Evolutionary conservation across 805 yeast species (phyloP).

Genomic region (Suhomyces xylopsoci): DNA sequence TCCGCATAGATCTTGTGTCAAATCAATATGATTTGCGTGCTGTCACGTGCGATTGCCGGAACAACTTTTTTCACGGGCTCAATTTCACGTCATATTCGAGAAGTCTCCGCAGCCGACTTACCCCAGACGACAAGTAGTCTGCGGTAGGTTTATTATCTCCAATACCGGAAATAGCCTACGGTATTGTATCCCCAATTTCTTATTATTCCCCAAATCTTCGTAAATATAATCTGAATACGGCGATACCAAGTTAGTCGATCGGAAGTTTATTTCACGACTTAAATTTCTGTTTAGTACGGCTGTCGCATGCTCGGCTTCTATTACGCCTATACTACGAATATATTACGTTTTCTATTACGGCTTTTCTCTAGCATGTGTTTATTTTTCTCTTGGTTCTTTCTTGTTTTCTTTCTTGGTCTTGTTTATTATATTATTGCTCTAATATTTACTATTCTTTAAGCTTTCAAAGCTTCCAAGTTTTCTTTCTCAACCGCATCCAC

Average conservation of each 20-base stretch:
- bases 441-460: background rate
- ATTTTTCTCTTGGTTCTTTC: no score
- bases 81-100: background rate
- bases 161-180: background rate
- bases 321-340: no score
- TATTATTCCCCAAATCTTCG: background rate
- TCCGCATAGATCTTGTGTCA: background rate
- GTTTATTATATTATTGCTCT: no score
- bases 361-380: no score
- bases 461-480: slow-evolving; percentile 4
- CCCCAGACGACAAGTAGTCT: background rate
- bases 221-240: background rate
- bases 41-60: background rate
- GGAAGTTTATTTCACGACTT: no score
- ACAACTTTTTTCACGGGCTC: background rate
- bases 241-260: background rate
- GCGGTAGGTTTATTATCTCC: no score
- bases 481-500: slow-evolving; percentile 51
- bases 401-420: no score
- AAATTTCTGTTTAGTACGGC: no score
- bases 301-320: no score
- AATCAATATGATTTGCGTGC: background rate
- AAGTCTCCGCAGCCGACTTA: no score
- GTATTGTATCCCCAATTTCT: no score
- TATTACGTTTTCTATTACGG: no score